Evolutionary conservation across 2,329 filamentous ascomycete genomes (phyloP), one percentile per base, ranked within the genome.

Genomic region (Monosporascus cannonballus): DNA sequence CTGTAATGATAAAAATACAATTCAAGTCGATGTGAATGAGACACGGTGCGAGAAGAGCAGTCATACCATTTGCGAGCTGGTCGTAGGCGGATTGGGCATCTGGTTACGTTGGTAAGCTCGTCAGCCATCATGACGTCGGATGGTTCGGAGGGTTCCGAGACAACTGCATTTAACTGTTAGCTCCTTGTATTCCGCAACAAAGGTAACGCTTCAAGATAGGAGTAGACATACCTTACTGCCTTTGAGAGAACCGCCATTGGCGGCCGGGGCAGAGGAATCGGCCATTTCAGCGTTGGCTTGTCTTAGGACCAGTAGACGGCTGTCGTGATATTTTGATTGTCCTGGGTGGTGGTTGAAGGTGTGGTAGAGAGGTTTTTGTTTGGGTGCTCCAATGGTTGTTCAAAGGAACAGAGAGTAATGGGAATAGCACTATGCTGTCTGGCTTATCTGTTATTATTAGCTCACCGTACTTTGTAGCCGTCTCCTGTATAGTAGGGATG

Each of bases 221-320:
- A 51, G 49, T 49, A 52, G 55, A 71, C 75, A 53, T 63, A 79
- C 78, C 79, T 71, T 73, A 82, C 79, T 80, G 64, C 67, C 71
- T 69, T 79, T 80, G 64, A 78, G 70, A 59, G 74, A 71, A 61
- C 62, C 70, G 66, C 76, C 76, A 69, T 79, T 79, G 69, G 69
- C 66, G 64, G 69, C 63, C 30, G 64, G 62, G 53, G 68, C 63
- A 59, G 66, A 61, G 61, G 70, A 66, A 62, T 74, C 71, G 55
- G 75, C 69, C 74, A 77, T 77, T 61, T 46, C 42, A 24, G 38
- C 7, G 38, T n/a, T 18, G 38, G 38, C 9, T 25, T 34, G 30
- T 34, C 30, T 34, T 34, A 14, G 30, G 30, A 34, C 30, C 30
- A 34, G 30, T 34, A 34, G 30, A 34, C 30, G 3, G 11, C 11